Percentiles rank a stretch among this genome's conserved stretches.
Evolutionary conservation across 495 filamentous ascomycete genomes (phyloP).

Genomic region (Lophium mytilinum): DNA sequence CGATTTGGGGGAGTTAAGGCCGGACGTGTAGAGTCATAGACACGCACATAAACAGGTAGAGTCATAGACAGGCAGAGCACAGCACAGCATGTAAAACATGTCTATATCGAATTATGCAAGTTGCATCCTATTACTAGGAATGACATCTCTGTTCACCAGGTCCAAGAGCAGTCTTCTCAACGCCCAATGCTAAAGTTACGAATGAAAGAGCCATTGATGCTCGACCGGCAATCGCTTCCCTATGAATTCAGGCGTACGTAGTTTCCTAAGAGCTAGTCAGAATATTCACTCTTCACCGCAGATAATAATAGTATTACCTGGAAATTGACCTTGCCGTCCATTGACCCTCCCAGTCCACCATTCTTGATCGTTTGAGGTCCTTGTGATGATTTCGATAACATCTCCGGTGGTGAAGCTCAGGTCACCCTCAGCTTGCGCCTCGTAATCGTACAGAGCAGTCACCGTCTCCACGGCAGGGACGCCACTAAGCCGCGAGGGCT

Average conservation of each 20-base stretch:
- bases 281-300: background rate
- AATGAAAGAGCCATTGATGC: background rate
- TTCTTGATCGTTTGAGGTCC: slow-evolving; percentile 83
- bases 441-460: slow-evolving; percentile 70
- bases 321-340: slow-evolving; percentile 83
- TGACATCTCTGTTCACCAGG: too few species aligned
- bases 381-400: slow-evolving; percentile 74
- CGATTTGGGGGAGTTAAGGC: too few species aligned
- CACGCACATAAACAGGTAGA: too few species aligned
- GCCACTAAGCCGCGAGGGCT: slow-evolving; percentile 67
- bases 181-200: too few species aligned
- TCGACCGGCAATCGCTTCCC: background rate
- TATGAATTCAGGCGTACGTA: slow-evolving; percentile 37
- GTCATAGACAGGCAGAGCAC: too few species aligned
- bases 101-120: too few species aligned
- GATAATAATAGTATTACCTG: slow-evolving; percentile 51
- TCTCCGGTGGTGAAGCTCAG: slow-evolving; percentile 87
- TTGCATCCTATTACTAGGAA: too few species aligned
- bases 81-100: too few species aligned
- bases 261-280: slow-evolving; percentile 33
- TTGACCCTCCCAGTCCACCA: slow-evolving; percentile 86
- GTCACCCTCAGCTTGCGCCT: slow-evolving; percentile 91
- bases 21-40: too few species aligned
- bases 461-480: slow-evolving; percentile 60
- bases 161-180: too few species aligned